Percentiles rank a stretch among this genome's conserved stretches.
Conservation (phyloP, 768 basidiomycete genomes). For the Ramaria sp. region DNA sequence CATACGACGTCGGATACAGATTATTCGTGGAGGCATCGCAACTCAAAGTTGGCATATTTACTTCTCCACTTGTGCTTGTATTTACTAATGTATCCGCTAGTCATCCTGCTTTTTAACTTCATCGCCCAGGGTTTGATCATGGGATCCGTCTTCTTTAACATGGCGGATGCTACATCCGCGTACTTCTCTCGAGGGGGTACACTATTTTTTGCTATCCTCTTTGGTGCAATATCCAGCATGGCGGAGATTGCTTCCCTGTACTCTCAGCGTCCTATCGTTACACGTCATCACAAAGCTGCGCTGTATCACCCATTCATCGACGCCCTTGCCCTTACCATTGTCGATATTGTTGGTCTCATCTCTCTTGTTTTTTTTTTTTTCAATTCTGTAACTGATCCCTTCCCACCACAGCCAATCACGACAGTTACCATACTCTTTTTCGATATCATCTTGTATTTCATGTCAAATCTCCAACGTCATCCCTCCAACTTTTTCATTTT, state of each 20-base stretch:
- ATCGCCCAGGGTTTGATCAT: slow-evolving; percentile 37
- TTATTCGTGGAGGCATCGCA: slow-evolving; percentile 29
- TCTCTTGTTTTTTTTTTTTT: not conserved
- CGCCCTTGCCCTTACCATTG: slow-evolving; percentile 44
- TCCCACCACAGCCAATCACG: slow-evolving; percentile 31
- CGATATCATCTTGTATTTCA: slow-evolving; percentile 45
- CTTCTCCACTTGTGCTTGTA: slow-evolving; percentile 13
- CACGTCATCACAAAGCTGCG: slow-evolving; percentile 45
- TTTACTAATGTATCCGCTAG: slow-evolving; percentile 12
- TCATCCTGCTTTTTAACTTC: slow-evolving; percentile 39
- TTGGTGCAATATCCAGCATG: slow-evolving; percentile 48
- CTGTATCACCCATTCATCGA: slow-evolving; percentile 58
- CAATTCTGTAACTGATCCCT: not conserved
- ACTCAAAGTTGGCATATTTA: slow-evolving; percentile 23
- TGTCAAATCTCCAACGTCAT: slow-evolving; percentile 33
- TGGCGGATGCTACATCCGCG: slow-evolving; percentile 42
- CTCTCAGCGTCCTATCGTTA: slow-evolving; percentile 47
- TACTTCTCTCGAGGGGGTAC: slow-evolving; percentile 73
- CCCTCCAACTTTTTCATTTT: slow-evolving; percentile 53
- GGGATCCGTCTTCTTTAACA: slow-evolving; percentile 54
- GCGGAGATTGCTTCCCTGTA: slow-evolving; percentile 51
- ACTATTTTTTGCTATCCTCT: slow-evolving; percentile 63
- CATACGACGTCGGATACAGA: slow-evolving; percentile 34
- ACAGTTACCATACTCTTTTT: slow-evolving; percentile 35
- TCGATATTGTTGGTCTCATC: slow-evolving; percentile 30